Evolutionary conservation across 2,329 filamentous ascomycete species (phyloP).

Genomic region (Lecanoromycetidae sp.): DNA sequence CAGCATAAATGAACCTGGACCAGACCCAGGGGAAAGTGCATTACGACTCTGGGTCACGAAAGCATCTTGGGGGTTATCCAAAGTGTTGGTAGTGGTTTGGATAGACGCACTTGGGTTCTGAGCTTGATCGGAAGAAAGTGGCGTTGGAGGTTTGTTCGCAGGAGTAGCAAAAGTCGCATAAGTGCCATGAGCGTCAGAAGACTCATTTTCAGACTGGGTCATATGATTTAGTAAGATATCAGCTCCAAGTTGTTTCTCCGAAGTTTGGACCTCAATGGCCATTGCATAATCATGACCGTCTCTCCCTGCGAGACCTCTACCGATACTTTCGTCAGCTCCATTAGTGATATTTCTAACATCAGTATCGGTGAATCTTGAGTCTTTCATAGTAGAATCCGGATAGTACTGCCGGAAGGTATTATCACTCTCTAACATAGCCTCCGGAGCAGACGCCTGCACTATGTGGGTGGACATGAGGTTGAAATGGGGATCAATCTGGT

Average conservation of each 20-base stretch:
- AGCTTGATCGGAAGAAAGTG: constrained; percentile 9
- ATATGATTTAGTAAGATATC: constrained; percentile 11
- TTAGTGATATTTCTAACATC: neutral
- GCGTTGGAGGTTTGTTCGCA: neutral
- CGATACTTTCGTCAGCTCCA: neutral
- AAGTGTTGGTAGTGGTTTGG: neutral
- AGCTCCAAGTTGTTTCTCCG: constrained; percentile 1
- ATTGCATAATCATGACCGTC: neutral
- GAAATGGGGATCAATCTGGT: constrained; percentile 60
- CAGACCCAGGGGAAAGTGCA: neutral
- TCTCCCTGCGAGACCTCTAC: neutral
- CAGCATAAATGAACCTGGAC: neutral
- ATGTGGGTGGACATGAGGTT: constrained; percentile 45
- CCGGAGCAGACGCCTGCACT: neutral
- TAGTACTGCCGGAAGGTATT: neutral
- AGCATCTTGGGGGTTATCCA: constrained; percentile 6
- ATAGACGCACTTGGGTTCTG: neutral
- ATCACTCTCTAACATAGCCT: neutral
- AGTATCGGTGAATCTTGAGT: neutral
- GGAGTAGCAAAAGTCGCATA: constrained; percentile 13
- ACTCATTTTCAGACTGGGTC: constrained; percentile 5
- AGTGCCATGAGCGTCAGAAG: constrained; percentile 7
- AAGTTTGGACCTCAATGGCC: neutral
- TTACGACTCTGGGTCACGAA: constrained; percentile 7
- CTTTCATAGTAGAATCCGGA: neutral